phyloP scores from a whole-genome alignment of 2,329 filamentous ascomycete genomes.

The Pseudopithomyces maydicus region DNA sequence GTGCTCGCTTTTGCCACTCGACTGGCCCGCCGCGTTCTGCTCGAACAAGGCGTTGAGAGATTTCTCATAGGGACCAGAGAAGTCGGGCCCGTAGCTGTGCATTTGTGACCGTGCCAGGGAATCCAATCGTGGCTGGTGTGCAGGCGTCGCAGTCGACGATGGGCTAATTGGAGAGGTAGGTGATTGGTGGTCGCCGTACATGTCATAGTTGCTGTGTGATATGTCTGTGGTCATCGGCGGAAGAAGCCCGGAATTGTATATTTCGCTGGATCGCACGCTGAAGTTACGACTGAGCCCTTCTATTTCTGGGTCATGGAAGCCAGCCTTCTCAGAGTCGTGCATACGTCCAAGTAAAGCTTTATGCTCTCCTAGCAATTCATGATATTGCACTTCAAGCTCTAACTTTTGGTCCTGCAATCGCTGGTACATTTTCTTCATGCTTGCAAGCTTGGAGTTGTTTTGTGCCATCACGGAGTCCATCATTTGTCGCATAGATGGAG shows the following conservation, averaged over 20 bases:
- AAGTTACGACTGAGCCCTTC: conserved; percentile 31
- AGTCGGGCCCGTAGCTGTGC: conserved; percentile 31
- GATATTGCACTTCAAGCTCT: conserved; percentile 54
- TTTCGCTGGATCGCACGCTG: conserved; percentile 27
- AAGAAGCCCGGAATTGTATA: conserved; percentile 27
- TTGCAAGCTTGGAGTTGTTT: conserved; percentile 53
- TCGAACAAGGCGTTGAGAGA: conserved; percentile 34
- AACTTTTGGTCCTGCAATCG: conserved; percentile 57
- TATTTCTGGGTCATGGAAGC: conserved; percentile 13
- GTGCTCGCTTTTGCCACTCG: conserved; percentile 47
- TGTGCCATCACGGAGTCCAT: conserved; percentile 56
- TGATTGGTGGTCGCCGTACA: conserved; percentile 36
- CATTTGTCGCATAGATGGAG: conserved; percentile 51
- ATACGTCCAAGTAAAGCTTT: conserved; percentile 33
- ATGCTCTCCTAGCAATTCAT: conserved; percentile 45
- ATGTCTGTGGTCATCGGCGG: conserved; percentile 29
- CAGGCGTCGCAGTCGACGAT: conserved; percentile 22
- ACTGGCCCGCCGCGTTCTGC: conserved; percentile 25
- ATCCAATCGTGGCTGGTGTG: conserved; percentile 34
- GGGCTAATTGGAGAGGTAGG: conserved; percentile 31
- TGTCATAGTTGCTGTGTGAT: conserved; percentile 35
- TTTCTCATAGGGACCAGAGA: conserved; percentile 37
- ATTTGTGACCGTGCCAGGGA: conserved; percentile 26
- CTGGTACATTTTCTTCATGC: conserved; percentile 59
- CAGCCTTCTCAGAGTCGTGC: conserved; percentile 23